Base-by-base conservation (phyloP, 805 yeast genomes). In the Saturnispora hagleri region DNA sequence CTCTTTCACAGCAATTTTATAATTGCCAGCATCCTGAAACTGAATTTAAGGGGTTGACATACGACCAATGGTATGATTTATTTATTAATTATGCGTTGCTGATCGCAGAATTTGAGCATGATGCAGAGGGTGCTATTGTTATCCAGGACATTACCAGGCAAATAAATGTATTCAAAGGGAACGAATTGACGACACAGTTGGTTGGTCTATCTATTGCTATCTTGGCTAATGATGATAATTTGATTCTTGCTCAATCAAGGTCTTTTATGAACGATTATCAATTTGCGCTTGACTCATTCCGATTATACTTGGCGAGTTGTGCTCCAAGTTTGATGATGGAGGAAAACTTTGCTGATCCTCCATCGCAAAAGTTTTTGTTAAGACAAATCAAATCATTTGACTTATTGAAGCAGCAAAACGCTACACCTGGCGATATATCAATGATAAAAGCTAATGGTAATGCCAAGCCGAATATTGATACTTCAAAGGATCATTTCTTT, bases 331-430 rank as follows among this genome's bases (percentile, higher is more conserved):
- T 48, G 13, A 47, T 46, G 31, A 61, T 55, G 51, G 55, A 56
- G 34, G 56, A 52, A n/a, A 57, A 58, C 3, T 79, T 86, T 53
- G 82, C 87, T 47, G 82, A 85, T 46, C 81, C 88, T 35, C 86
- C 88, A 55, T 91, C 88, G 62, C 98, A 91, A 60, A 93, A 93
- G 65, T 91, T 82, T 63, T 82, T 91, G 56, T 69, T 93, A 54
- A 80, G 99, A 58, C 97, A 90, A 59, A 73, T 91, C 57, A 93
- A 91, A 63, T 95, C 96, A 0, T 82, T 79, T 63, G 99, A 93
- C 64, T 79, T 93, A 2, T 61, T 84, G 15, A 74, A 80, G 31
- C 72, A 70, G 9, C 67, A 73, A 9, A 43, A 31, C 2, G 46
- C 46, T 6, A 38, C 10, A 10, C 17, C 42, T 18, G 51, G 47